Conservation (phyloP, 2,329 filamentous ascomycete genomes). For the Ceratocystis papillata region DNA sequence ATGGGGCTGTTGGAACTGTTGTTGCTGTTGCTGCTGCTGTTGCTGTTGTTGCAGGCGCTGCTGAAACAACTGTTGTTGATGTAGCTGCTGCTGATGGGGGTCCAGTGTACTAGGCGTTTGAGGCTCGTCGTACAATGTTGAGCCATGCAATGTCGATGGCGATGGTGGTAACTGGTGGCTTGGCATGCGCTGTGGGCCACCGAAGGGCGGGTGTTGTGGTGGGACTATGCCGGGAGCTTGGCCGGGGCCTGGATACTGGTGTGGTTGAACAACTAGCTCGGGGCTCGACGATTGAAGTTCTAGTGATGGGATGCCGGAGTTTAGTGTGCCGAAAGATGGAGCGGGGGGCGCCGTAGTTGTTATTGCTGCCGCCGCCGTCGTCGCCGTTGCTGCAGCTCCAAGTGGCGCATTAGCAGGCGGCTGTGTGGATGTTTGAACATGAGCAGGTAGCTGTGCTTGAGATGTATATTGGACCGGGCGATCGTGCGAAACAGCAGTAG, state of each 20-base stretch:
- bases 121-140: conserved; percentile 10
- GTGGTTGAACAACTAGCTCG: background rate
- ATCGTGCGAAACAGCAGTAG: background rate
- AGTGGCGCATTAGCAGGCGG: too few relatives aligned
- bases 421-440: too few relatives aligned
- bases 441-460: background rate
- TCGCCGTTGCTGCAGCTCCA: too few relatives aligned
- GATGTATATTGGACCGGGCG: background rate
- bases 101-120: background rate
- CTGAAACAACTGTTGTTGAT: conserved; percentile 1
- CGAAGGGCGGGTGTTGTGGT: background rate
- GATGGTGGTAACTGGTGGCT: conserved; percentile 2
- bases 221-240: background rate
- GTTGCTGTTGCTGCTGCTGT: background rate
- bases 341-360: background rate
- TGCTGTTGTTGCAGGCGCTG: background rate
- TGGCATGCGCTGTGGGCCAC: background rate
- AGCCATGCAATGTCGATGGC: conserved; percentile 5
- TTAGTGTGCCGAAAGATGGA: background rate
- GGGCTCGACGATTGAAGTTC: conserved; percentile 9
- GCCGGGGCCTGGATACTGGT: background rate
- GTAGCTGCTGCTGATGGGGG: conserved; percentile 1
- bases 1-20: conserved; percentile 9
- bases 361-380: background rate
- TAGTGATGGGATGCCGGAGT: background rate